Evolutionary conservation across 208 protist genomes (phyloP), one percentile per base, ranked within the genome.

Genomic region (Porcisia deanei): DNA sequence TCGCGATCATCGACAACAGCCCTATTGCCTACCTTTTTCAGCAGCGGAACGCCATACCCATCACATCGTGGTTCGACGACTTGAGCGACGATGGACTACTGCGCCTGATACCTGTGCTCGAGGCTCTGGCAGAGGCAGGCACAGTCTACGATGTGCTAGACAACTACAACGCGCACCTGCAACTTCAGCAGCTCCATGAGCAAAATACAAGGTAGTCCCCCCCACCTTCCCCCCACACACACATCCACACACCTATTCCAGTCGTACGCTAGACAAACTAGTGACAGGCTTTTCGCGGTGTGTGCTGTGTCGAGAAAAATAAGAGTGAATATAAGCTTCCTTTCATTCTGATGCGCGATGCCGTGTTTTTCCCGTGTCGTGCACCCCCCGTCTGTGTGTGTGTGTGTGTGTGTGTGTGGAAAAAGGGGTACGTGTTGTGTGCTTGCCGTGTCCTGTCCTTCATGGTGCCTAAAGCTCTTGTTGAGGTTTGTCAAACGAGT

Each of bases 1-100:
- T 84, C 3, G 87, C 80, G 25, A 96, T 97, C 83, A 88, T 98
- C 54, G 94, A 97, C 79, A 98, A 98, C 79, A 96, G 91, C 76
- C 92, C 93, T n/a, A 88, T 95, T n/a, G 85, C 93, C 45, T 97
- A 97, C 71, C 66, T 96, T 16, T 96, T 98, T 59, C 93, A 98
- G 80, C 92, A 92, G 57, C 91, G 90, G 55, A 98, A 98, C 80
- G 91, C 92, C 14, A 94, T 98, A 41, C 92, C 93, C 20, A 94
- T 97, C 68, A 88, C 82, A 3, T 93, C 88, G 7, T 98, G 95
- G 93, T 98, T 97, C 81, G 92, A 94, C 64, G 91, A 98, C 63
- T 80, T 81, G 7, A 69, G 72, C 52, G 95, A 97, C 70, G 64
- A 80, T 9, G 92, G 95, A 75, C 79, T 97, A 57, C 66, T 84